A percentile compares a stretch with the other conserved stretches of the same genome.
phyloP scores from a whole-genome alignment of 257 asterid genomes.

The Orobanche coerulescens region DNA sequence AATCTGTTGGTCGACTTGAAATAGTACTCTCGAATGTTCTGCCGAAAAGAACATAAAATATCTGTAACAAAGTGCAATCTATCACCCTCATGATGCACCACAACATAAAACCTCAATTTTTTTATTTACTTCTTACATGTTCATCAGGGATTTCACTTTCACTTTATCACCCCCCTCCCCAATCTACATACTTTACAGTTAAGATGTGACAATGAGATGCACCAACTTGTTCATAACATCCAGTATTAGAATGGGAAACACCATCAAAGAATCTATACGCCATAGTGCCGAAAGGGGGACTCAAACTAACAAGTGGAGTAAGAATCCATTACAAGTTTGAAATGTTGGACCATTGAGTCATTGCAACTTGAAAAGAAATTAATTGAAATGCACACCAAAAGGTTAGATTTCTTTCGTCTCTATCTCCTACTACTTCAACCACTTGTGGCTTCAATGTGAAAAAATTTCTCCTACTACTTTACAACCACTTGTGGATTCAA shows the following conservation, averaged over 20 bases:
- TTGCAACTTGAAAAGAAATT: slow-evolving; percentile 17
- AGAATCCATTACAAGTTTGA: slow-evolving; percentile 24
- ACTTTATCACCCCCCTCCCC: not conserved
- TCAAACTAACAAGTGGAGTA: slow-evolving; percentile 30
- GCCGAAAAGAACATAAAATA: not conserved
- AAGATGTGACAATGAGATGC: not conserved
- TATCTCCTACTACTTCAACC: slow-evolving; percentile 18
- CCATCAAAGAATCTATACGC: slow-evolving; percentile 23
- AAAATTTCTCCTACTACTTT: not conserved
- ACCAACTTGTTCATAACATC: not conserved
- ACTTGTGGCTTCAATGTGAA: slow-evolving; percentile 18
- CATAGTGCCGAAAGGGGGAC: slow-evolving; percentile 25
- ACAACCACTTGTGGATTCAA: not conserved
- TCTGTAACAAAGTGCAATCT: not conserved
- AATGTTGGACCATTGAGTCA: slow-evolving; percentile 27
- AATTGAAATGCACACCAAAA: slow-evolving; percentile 11
- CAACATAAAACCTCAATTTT: not conserved
- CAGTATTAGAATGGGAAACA: not conserved
- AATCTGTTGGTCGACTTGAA: not conserved
- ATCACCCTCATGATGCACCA: not conserved
- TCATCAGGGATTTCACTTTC: not conserved
- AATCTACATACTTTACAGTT: not conserved
- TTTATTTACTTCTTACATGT: not conserved
- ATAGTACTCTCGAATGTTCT: not conserved
- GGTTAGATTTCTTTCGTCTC: not conserved